Percentiles rank a stretch among this genome's conserved stretches.
phyloP scores from a whole-genome alignment of 495 filamentous ascomycete genomes.

The Aspergillus avenaceus region DNA sequence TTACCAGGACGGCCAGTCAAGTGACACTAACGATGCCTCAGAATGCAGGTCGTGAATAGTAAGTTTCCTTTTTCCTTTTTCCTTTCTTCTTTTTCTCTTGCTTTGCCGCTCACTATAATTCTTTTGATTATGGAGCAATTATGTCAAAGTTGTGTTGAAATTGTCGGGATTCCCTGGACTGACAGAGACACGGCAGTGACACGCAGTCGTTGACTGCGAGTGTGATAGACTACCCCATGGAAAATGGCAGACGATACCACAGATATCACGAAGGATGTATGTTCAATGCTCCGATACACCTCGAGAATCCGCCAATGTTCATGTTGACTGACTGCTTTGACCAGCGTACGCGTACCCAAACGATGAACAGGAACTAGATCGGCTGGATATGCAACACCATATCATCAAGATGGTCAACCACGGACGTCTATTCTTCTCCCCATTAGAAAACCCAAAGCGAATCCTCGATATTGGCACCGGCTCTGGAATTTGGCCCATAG shows the following conservation, averaged over 20 bases:
- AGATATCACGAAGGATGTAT: slow-evolving; percentile 53
- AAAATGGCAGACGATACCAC: slow-evolving; percentile 56
- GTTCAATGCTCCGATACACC: slow-evolving; percentile 9
- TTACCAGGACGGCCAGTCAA: background rate
- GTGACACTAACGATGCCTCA: slow-evolving; percentile 24
- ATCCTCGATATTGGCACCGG: slow-evolving; percentile 68
- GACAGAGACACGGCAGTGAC: slow-evolving; percentile 24
- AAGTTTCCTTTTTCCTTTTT: no score
- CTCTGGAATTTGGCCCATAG: slow-evolving; percentile 71
- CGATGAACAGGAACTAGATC: slow-evolving; percentile 52
- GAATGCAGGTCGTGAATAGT: slow-evolving; percentile 18
- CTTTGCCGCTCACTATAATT: background rate
- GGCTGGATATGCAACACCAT: slow-evolving; percentile 58
- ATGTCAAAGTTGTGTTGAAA: no score
- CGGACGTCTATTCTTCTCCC: slow-evolving; percentile 54
- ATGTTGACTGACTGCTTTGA: slow-evolving; percentile 10
- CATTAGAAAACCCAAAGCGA: slow-evolving; percentile 47
- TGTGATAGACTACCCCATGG: slow-evolving; percentile 47
- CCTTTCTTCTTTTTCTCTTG: no score
- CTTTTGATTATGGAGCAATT: no score
- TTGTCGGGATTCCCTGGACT: background rate
- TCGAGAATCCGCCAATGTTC: background rate
- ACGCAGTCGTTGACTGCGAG: slow-evolving; percentile 49
- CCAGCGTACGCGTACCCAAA: slow-evolving; percentile 54
- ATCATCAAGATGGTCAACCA: slow-evolving; percentile 52